A percentile compares a stretch with the other conserved stretches of the same genome.
Evolutionary conservation across 805 yeast species (phyloP).

Genomic region (Yamadazyma akitaensis): DNA sequence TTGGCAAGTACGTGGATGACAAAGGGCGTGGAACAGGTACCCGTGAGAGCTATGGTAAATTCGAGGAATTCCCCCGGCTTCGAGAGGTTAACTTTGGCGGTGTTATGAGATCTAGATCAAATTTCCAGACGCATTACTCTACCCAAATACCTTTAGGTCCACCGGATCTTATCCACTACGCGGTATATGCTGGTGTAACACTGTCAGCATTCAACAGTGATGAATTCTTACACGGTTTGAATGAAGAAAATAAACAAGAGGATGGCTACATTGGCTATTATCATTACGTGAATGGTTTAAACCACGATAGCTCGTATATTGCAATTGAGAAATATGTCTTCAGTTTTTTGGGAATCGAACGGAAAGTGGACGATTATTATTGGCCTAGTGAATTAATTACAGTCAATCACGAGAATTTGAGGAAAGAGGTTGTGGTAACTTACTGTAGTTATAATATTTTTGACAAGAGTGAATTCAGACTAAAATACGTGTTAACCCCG

Average conservation of each 20-base stretch:
- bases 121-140: slow-evolving; percentile 5
- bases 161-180: slow-evolving; percentile 39
- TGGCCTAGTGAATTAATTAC: slow-evolving; percentile 10
- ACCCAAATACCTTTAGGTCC: slow-evolving; percentile 24
- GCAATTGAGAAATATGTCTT: slow-evolving; percentile 29
- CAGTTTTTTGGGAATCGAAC: slow-evolving; percentile 25
- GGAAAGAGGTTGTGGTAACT: slow-evolving; percentile 40
- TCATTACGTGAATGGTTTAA: slow-evolving; percentile 37
- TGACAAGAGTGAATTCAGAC: slow-evolving; percentile 72
- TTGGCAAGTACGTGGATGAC: not conserved
- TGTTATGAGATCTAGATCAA: slow-evolving; percentile 7
- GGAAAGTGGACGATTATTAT: slow-evolving; percentile 14
- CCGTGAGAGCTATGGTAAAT: not conserved
- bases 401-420: slow-evolving; percentile 1
- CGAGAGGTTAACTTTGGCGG: slow-evolving; percentile 11
- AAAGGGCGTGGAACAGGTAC: not conserved
- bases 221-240: slow-evolving; percentile 22
- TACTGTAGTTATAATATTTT: slow-evolving; percentile 75
- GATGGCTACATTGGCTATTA: slow-evolving; percentile 41
- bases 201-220: slow-evolving; percentile 24
- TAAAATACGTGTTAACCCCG: slow-evolving; percentile 41
- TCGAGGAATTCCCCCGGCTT: slow-evolving; percentile 11
- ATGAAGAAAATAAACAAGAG: slow-evolving; percentile 19
- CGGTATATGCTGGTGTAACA: slow-evolving; percentile 30
- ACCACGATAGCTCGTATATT: slow-evolving; percentile 15